A percentile compares a stretch with the other conserved stretches of the same genome.
Conservation (phyloP, 169 alveolate species). For the Neospora caninum region DNA sequence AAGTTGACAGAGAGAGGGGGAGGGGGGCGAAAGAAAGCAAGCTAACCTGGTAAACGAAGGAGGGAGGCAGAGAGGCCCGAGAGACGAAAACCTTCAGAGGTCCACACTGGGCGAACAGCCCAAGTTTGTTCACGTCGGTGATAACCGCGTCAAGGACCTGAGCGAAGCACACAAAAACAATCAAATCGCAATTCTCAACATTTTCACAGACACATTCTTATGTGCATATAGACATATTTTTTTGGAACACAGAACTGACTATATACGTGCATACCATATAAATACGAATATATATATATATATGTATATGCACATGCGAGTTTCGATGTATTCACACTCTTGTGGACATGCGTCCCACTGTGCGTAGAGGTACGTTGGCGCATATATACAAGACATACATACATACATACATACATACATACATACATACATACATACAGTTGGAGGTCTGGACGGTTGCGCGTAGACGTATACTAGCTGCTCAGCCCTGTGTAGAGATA, state of each 20-base stretch:
- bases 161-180: background rate
- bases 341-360: too few species aligned
- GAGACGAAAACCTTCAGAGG: constrained; percentile 91
- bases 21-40: background rate
- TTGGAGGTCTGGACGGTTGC: too few species aligned
- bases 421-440: too few species aligned
- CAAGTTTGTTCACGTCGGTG: constrained; percentile 90
- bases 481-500: too few species aligned
- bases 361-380: too few species aligned
- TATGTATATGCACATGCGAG: too few species aligned
- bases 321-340: too few species aligned
- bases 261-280: background rate
- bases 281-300: background rate
- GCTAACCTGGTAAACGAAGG: constrained; percentile 78
- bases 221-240: background rate
- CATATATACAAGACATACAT: too few species aligned
- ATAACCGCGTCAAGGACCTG: constrained; percentile 91
- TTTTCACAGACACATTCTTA: background rate
- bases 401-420: background rate
- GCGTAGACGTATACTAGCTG: too few species aligned
- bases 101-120: constrained; percentile 92
- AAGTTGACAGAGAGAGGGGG: background rate
- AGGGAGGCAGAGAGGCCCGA: constrained; percentile 87
- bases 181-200: background rate
- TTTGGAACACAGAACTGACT: background rate